Percentiles rank a stretch among this genome's conserved stretches.
Evolutionary conservation across 2,329 filamentous ascomycete species (phyloP).

Genomic region (Purpureocillium lavendulum): DNA sequence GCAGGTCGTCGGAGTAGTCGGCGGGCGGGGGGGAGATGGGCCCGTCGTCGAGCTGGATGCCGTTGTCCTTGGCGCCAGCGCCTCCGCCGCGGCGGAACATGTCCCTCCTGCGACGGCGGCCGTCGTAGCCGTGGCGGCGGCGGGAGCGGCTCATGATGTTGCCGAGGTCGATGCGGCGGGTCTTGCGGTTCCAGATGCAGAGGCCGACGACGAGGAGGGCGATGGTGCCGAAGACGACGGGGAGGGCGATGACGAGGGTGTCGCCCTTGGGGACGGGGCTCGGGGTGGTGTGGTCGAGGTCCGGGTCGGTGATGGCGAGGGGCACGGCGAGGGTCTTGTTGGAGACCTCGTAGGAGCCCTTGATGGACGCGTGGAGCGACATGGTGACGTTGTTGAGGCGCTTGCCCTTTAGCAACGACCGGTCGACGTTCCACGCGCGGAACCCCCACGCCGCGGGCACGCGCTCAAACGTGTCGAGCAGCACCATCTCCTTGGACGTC

Average conservation of each 20-base stretch:
- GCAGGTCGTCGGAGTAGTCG: conserved; percentile 14
- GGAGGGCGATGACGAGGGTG: conserved; percentile 45
- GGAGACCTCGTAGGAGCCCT: conserved; percentile 20
- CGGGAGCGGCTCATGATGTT: conserved; percentile 40
- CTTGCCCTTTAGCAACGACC: conserved; percentile 25
- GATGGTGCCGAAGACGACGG: conserved; percentile 39
- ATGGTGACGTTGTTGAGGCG: conserved; percentile 39
- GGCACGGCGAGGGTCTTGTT: conserved; percentile 34
- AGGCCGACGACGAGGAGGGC: conserved; percentile 42
- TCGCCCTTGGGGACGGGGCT: conserved; percentile 23
- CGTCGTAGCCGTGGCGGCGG: conserved; percentile 30
- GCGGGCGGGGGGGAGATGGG: conserved; percentile 9
- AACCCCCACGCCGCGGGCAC: conserved; percentile 36
- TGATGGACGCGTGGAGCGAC: conserved; percentile 29
- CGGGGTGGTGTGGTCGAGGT: conserved; percentile 27
- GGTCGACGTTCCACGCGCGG: conserved; percentile 34
- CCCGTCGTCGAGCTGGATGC: conserved; percentile 36
- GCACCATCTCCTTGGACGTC: conserved; percentile 24
- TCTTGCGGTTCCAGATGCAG: conserved; percentile 46
- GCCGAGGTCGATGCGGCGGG: conserved; percentile 40
- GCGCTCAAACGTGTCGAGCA: conserved; percentile 24
- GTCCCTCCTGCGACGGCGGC: conserved; percentile 27
- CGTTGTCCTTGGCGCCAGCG: conserved; percentile 22
- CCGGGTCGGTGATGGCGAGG: conserved; percentile 21
- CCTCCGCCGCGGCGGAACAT: conserved; percentile 17